Evolutionary conservation across 148 eudicot genomes (phyloP).

Genomic region (Spergularia bocconei): DNA sequence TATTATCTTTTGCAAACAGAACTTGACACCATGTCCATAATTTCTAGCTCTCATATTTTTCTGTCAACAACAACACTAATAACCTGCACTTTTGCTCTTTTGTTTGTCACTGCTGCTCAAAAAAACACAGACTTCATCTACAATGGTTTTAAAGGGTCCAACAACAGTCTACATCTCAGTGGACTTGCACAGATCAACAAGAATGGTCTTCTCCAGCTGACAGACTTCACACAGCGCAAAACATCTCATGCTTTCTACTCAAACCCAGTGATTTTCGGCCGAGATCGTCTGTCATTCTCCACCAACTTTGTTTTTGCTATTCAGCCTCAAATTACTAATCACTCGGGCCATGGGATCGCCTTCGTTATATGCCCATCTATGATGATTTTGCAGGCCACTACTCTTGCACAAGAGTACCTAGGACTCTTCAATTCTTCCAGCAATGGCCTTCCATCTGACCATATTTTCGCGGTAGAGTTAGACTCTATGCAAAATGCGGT

Average conservation of each 20-base stretch:
- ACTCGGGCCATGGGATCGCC: conserved; percentile 25
- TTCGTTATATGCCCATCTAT: conserved; percentile 21
- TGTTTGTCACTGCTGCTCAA: conserved; percentile 5
- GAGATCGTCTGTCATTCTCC: conserved; percentile 21
- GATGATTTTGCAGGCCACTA: background rate
- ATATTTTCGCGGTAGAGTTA: conserved; percentile 30
- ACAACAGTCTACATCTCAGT: conserved; percentile 12
- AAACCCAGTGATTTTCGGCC: conserved; percentile 10
- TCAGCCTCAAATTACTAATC: conserved; percentile 6
- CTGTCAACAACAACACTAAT: too few relatives aligned
- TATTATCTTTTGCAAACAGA: too few relatives aligned
- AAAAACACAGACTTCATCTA: conserved; percentile 24
- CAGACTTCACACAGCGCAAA: conserved; percentile 7
- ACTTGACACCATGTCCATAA: too few relatives aligned
- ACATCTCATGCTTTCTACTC: conserved; percentile 29
- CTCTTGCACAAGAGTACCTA: conserved; percentile 14
- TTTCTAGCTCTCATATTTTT: too few relatives aligned
- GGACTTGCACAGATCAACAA: conserved; percentile 16
- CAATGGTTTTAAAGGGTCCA: conserved; percentile 27
- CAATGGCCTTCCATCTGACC: conserved; percentile 17
- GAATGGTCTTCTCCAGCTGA: conserved; percentile 26
- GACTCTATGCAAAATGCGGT: conserved; percentile 18
- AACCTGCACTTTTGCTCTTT: background rate
- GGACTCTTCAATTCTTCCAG: conserved; percentile 25
- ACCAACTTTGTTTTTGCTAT: conserved; percentile 28